Evolutionary conservation across 2,329 filamentous ascomycete genomes (phyloP).

Genomic region (Aspergillus intermedius): DNA sequence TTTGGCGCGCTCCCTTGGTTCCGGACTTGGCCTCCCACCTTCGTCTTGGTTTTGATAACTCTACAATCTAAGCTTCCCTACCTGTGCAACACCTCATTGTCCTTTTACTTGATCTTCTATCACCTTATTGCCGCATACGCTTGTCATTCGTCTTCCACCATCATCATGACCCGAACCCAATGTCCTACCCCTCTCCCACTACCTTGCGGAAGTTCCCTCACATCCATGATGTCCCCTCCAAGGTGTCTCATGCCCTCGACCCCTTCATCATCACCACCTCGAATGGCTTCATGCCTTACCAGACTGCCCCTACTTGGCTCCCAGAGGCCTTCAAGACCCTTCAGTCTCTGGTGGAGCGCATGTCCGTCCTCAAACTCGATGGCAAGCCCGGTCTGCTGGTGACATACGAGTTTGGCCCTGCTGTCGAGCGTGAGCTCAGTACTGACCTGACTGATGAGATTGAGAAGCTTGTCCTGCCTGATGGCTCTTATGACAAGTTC

Average conservation of each 20-base stretch:
- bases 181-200: slow-evolving; percentile 21
- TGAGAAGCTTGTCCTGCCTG: slow-evolving; percentile 53
- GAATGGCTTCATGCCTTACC: slow-evolving; percentile 41
- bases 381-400: slow-evolving; percentile 74
- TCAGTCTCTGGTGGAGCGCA: slow-evolving; percentile 64
- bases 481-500: slow-evolving; percentile 61
- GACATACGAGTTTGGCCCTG: slow-evolving; percentile 63
- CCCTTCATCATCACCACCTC: slow-evolving; percentile 44
- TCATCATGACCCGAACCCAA: slow-evolving; percentile 32
- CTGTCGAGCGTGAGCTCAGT: slow-evolving; percentile 58
- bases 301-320: slow-evolving; percentile 44
- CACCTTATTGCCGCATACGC: slow-evolving; percentile 1
- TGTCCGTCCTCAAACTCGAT: slow-evolving; percentile 70
- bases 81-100: too few relatives aligned
- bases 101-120: too few relatives aligned
- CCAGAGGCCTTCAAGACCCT: slow-evolving; percentile 68
- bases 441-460: slow-evolving; percentile 69
- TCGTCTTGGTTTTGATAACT: too few relatives aligned
- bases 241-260: slow-evolving; percentile 35
- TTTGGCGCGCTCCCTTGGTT: slow-evolving; percentile 6
- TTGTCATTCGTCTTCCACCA: not conserved
- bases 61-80: too few relatives aligned
- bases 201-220: slow-evolving; percentile 39
- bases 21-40: not conserved
- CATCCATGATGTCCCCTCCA: slow-evolving; percentile 37